A percentile compares a stretch with the other conserved stretches of the same genome.
Evolutionary conservation across 2,329 filamentous ascomycete species (phyloP).

Genomic region (Helicocarpus griseus): DNA sequence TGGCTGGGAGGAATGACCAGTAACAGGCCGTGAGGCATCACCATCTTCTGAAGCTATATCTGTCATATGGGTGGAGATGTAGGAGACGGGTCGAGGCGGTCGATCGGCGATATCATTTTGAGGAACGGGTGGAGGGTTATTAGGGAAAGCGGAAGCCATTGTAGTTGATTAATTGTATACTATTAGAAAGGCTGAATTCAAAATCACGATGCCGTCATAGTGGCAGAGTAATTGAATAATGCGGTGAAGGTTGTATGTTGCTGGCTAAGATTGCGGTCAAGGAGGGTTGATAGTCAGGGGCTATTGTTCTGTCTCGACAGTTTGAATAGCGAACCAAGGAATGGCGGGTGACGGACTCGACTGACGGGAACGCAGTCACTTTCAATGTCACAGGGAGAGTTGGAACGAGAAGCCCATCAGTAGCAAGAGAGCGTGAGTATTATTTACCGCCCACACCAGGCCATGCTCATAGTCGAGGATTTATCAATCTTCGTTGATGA

Average conservation of each 20-base stretch:
- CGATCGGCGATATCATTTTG: background rate
- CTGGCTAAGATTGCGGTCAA: background rate
- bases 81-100: conserved; percentile 30
- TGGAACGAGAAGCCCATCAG: background rate
- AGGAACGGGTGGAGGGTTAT: background rate
- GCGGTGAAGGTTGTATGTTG: background rate
- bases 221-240: background rate
- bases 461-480: background rate
- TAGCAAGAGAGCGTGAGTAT: background rate
- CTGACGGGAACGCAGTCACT: background rate
- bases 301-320: background rate
- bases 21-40: conserved; percentile 25
- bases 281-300: background rate
- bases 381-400: too few relatives aligned
- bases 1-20: conserved; percentile 39
- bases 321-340: background rate
- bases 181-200: background rate
- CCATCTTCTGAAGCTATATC: conserved; percentile 46
- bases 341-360: background rate
- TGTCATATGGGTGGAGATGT: conserved; percentile 64
- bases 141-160: conserved; percentile 8
- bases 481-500: background rate
- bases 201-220: conserved; percentile 2
- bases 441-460: too few relatives aligned
- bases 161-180: background rate